Conservation (phyloP, 768 basidiomycete genomes). For the Gymnopilus junonius region DNA sequence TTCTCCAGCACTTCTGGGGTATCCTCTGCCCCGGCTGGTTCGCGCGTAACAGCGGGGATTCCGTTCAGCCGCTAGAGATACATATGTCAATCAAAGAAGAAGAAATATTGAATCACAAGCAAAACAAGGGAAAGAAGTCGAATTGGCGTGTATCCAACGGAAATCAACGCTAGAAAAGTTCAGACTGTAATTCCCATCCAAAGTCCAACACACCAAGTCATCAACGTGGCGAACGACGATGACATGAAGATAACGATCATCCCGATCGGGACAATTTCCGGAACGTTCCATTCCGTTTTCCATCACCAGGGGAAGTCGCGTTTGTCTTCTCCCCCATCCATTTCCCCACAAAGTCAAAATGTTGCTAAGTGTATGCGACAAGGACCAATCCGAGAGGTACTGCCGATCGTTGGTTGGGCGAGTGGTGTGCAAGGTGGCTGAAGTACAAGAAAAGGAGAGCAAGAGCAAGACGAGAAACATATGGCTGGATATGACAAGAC, state of each 20-base stretch:
- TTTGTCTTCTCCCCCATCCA: background rate
- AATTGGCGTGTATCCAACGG: background rate
- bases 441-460: background rate
- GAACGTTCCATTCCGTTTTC: background rate
- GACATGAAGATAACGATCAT: background rate
- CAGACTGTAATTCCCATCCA: no score
- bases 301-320: no score
- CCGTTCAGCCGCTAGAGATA: slow-evolving; percentile 60
- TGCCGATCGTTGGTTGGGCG: no score
- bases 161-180: no score
- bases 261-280: background rate
- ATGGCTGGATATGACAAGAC: no score
- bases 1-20: slow-evolving; percentile 85
- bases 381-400: no score
- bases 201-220: background rate
- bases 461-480: no score
- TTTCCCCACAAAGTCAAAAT: no score
- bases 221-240: background rate
- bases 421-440: no score
- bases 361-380: no score
- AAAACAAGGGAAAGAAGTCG: background rate
- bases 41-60: slow-evolving; percentile 65
- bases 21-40: slow-evolving; percentile 71
- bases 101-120: background rate
- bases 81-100: background rate